phyloP scores from a whole-genome alignment of 2,329 filamentous ascomycete genomes.

The Cercospora sp. region DNA sequence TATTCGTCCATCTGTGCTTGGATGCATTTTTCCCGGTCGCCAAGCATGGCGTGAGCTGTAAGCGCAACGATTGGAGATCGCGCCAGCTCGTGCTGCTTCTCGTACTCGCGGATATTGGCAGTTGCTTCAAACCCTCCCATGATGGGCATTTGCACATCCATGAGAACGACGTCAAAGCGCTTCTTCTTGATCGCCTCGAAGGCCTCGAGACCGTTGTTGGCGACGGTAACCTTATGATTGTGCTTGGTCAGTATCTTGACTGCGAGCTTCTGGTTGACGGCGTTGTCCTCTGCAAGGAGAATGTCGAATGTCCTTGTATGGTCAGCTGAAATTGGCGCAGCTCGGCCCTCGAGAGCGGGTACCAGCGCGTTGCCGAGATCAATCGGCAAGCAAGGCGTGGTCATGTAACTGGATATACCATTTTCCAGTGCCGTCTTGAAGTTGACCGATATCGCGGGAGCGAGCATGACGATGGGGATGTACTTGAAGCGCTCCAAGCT shows the following conservation, averaged over 20 bases:
- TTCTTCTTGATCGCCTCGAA: constrained; percentile 88
- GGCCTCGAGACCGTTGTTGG: constrained; percentile 91
- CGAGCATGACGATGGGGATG: constrained; percentile 89
- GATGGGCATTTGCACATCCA: constrained; percentile 99
- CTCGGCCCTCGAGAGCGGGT: constrained; percentile 87
- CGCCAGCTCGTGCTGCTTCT: constrained; percentile 74
- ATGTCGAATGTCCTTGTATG: constrained; percentile 96
- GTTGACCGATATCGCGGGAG: constrained; percentile 84
- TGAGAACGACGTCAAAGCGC: constrained; percentile 93
- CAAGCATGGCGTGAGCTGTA: constrained; percentile 97
- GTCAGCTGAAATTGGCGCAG: constrained; percentile 86
- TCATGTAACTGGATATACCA: constrained; percentile 99
- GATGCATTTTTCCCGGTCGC: constrained; percentile 95
- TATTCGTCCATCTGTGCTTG: constrained; percentile 99
- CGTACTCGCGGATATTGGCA: constrained; percentile 92
- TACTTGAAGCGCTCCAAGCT: constrained; percentile 96
- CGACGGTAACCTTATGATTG: constrained; percentile 87
- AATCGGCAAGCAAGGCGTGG: constrained; percentile 88
- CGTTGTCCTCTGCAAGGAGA: constrained; percentile 91
- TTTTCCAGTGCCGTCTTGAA: constrained; percentile 91
- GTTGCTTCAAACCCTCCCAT: constrained; percentile 99
- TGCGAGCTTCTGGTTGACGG: constrained; percentile 92
- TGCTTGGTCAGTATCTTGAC: constrained; percentile 98
- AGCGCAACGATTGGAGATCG: constrained; percentile 94
- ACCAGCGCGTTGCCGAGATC: constrained; percentile 96